Percentiles rank a stretch among this genome's conserved stretches.
Conservation (phyloP, 129 eudicot genomes). For the Tagetes erecta region DNA sequence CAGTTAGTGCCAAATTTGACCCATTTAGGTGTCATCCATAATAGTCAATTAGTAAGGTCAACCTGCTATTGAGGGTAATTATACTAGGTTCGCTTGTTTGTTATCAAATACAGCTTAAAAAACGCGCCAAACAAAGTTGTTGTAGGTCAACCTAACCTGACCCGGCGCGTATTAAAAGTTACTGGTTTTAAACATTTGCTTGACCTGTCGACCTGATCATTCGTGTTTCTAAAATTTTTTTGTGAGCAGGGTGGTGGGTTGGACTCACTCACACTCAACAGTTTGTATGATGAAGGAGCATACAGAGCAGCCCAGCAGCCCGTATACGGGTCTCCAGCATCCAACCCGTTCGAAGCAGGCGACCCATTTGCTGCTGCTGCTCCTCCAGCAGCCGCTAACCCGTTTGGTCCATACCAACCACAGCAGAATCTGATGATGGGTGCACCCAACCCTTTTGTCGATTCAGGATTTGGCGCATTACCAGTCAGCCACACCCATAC, state of each 20-base stretch:
- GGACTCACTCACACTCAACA: slow-evolving; percentile 80
- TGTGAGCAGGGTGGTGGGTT: slow-evolving; percentile 86
- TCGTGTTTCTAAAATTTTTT: not conserved
- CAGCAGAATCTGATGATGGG: slow-evolving; percentile 49
- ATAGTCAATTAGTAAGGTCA: not conserved
- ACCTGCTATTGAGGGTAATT: not conserved
- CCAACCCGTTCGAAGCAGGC: slow-evolving; percentile 77
- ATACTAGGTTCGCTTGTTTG: too few relatives aligned
- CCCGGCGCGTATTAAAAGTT: not conserved
- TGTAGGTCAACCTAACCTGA: not conserved
- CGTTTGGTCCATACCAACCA: slow-evolving; percentile 62
- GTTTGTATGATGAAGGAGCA: slow-evolving; percentile 92
- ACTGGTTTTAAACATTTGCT: not conserved
- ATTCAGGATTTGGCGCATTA: slow-evolving; percentile 67
- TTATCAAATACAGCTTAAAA: too few relatives aligned
- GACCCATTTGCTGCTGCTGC: slow-evolving; percentile 66
- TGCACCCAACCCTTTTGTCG: slow-evolving; percentile 75
- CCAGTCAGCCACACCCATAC: slow-evolving; percentile 48
- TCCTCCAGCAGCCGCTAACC: slow-evolving; percentile 62
- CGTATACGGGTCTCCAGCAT: slow-evolving; percentile 85
- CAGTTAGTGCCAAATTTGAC: not conserved
- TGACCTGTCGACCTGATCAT: not conserved
- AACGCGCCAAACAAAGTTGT: too few relatives aligned
- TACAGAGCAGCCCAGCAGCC: slow-evolving; percentile 86
- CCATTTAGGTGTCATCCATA: not conserved